phyloP scores from a whole-genome alignment of 2,329 filamentous ascomycete species.

The Pseudocercospora fijiensis region DNA sequence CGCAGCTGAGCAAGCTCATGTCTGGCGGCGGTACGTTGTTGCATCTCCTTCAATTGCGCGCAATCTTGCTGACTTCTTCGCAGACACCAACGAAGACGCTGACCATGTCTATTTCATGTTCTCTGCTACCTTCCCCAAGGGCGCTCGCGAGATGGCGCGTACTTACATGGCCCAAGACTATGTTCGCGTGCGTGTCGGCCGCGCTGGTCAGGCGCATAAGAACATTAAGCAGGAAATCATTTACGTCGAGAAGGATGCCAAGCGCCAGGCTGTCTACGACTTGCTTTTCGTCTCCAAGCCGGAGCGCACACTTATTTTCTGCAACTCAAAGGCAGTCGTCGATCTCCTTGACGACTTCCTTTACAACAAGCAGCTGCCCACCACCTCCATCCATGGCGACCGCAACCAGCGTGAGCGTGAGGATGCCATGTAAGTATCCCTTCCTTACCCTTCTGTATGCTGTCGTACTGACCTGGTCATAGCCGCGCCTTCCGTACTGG shows the following conservation, averaged over 20 bases:
- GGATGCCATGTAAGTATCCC: slow-evolving; percentile 70
- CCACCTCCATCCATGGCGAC: slow-evolving; percentile 83
- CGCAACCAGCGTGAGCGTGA: slow-evolving; percentile 90
- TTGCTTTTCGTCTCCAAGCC: slow-evolving; percentile 69
- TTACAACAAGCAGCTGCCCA: slow-evolving; percentile 73
- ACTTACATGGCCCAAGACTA: slow-evolving; percentile 72
- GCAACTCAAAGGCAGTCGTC: slow-evolving; percentile 74
- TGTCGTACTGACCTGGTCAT: slow-evolving; percentile 8
- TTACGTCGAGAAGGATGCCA: slow-evolving; percentile 63
- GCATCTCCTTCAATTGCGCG: not conserved
- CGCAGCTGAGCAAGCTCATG: slow-evolving; percentile 73
- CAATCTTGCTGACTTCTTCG: slow-evolving; percentile 20
- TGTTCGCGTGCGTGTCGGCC: slow-evolving; percentile 80
- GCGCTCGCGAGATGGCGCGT: slow-evolving; percentile 71
- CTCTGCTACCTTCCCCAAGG: slow-evolving; percentile 88
- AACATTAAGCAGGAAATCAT: slow-evolving; percentile 80
- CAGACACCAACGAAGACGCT: slow-evolving; percentile 71
- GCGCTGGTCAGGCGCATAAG: slow-evolving; percentile 70
- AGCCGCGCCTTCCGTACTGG: slow-evolving; percentile 75
- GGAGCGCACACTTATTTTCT: slow-evolving; percentile 82
- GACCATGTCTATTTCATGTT: slow-evolving; percentile 77
- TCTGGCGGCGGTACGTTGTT: slow-evolving; percentile 69
- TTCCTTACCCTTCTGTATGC: not conserved
- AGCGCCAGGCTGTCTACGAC: slow-evolving; percentile 70
- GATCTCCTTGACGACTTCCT: slow-evolving; percentile 87